Base-by-base conservation (phyloP, 2,329 filamentous ascomycete species). In the Fusarium nematophilum region DNA sequence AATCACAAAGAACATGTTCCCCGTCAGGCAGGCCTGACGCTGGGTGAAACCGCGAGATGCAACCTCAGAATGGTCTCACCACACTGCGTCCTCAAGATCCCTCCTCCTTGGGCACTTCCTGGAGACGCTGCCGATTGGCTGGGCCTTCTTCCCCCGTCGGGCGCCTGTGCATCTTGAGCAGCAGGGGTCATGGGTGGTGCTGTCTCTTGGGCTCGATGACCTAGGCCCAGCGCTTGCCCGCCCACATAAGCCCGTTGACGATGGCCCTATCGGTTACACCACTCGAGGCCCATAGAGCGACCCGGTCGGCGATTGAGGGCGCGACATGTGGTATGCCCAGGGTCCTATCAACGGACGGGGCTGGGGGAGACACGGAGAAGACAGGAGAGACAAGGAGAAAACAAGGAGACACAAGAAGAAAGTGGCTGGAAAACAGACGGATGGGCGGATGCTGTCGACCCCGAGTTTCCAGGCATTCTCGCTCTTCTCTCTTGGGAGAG, bases 301-400 rank as follows among this genome's bases (percentile, higher is more conserved):
- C 51, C 53, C 54, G 53, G 44, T 40, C 62, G 53, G 54, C 62
- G 58, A 65, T 58, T 59, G 48, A 62, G 53, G 48, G 42, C 39
- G 49, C 58, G 62, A 68, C 66, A 70, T 70, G 68, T 71, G 67
- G 66, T 69, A 42, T 44, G 44, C 37, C 47, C 47, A 26, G 33
- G 38, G 51, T 47, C 67, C 67, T 69, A 70, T 71, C 69, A 71
- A 67, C 23, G 6, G 55, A 64, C 55, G 59, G 49, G 66, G 66
- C 64, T 56, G 51, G 53, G 40, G n/a, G 9, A 18, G 23, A 18
- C 11, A 54, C 53, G 39, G 50, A 36, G 6, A 14, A 25, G 59
- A 31, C 39, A 40, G 40, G 44, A 37, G 52, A 42, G 30, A 26
- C 25, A 15, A 29, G 15, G 29, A 45, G 37, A n/a, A n/a, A n/a